Evolutionary conservation across 345 rosid species (phyloP).

Genomic region (Sapria himalayana): DNA sequence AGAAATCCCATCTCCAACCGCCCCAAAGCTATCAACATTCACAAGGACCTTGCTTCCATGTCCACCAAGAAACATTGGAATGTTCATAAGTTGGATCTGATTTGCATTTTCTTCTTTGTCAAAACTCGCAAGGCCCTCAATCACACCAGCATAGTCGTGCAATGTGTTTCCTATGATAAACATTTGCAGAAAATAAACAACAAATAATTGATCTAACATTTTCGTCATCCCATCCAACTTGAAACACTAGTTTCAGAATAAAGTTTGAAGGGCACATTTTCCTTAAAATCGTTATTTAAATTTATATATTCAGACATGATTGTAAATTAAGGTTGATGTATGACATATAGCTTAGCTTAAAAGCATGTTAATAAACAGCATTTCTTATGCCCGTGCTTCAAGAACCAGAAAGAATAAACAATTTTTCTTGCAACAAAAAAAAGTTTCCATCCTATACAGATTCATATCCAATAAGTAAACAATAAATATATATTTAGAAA

Average conservation of each 20-base stretch:
- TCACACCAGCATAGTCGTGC: slow-evolving; percentile 22
- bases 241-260: no score
- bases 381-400: slow-evolving; percentile 50
- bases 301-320: slow-evolving; percentile 33
- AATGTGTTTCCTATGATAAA: slow-evolving; percentile 22
- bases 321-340: slow-evolving; percentile 24
- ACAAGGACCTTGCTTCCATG: slow-evolving; percentile 48
- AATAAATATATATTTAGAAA: no score
- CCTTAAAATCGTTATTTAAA: no score
- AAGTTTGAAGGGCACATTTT: no score
- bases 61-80: slow-evolving; percentile 32
- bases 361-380: slow-evolving; percentile 55
- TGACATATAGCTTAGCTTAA: slow-evolving; percentile 66
- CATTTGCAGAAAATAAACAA: slow-evolving; percentile 29
- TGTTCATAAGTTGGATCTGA: slow-evolving; percentile 17
- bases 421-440: no score
- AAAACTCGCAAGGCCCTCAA: slow-evolving; percentile 34
- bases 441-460: no score
- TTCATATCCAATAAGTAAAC: no score
- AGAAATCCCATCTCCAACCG: slow-evolving; percentile 71
- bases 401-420: slow-evolving; percentile 87
- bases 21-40: slow-evolving; percentile 83
- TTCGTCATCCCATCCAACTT: no score
- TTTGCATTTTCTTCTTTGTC: slow-evolving; percentile 34
- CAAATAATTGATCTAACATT: slow-evolving; percentile 31